A percentile compares a stretch with the other conserved stretches of the same genome.
phyloP scores from a whole-genome alignment of 352 stramenopile genomes.

The Phytophthora litchii region DNA sequence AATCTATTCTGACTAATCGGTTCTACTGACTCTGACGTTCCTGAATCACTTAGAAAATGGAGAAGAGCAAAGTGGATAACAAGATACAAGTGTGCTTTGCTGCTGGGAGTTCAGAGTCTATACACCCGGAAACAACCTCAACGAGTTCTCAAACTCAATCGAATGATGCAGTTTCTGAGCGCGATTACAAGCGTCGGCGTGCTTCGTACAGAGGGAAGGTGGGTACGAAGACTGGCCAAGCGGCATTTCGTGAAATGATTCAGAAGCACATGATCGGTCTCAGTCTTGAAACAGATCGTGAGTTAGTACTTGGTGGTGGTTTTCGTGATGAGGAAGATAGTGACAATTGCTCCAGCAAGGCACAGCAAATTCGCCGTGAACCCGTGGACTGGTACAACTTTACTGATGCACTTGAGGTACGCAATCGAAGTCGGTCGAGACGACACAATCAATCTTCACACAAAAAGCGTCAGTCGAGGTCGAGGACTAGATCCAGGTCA shows the following conservation, averaged over 20 bases:
- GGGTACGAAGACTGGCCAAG: constrained; percentile 42
- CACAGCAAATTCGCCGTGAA: background rate
- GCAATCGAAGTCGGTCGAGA: constrained; percentile 34
- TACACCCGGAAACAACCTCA: too few relatives aligned
- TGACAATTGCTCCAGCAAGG: background rate
- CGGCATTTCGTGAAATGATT: constrained; percentile 65
- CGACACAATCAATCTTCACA: background rate
- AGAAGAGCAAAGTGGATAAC: constrained; percentile 7
- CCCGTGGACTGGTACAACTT: constrained; percentile 23
- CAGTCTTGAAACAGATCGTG: constrained; percentile 45
- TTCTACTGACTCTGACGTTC: background rate
- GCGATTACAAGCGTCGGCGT: constrained; percentile 61
- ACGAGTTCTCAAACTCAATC: background rate
- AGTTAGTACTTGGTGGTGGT: constrained; percentile 38
- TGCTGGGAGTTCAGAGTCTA: background rate
- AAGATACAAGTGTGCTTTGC: constrained; percentile 3
- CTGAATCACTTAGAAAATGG: constrained; percentile 15
- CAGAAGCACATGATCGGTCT: constrained; percentile 67
- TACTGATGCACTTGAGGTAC: constrained; percentile 48
- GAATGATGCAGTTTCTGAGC: constrained; percentile 2
- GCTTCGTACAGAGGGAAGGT: constrained; percentile 59
- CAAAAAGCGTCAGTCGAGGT: constrained; percentile 7
- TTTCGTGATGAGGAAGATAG: constrained; percentile 12
- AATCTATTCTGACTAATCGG: too few relatives aligned
- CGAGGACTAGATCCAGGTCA: constrained; percentile 16